Evolutionary conservation across 352 stramenopile genomes (phyloP).

Genomic region (Phytophthora syringae): DNA sequence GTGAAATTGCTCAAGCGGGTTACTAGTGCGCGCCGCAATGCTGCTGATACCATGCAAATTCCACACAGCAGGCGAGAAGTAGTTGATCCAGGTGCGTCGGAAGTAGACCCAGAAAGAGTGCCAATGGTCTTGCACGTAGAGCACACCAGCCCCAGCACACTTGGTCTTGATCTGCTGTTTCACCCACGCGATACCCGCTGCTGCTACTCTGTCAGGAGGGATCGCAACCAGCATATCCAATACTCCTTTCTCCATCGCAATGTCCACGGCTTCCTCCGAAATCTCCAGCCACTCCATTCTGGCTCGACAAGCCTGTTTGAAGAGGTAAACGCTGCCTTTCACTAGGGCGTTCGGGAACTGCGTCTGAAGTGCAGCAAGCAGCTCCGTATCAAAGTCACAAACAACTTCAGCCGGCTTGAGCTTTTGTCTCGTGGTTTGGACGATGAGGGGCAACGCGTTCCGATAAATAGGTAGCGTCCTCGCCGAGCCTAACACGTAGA

Average conservation of each 20-base stretch:
- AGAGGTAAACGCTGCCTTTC: conserved; percentile 7
- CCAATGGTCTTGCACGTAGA: conserved; percentile 21
- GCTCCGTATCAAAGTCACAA: conserved; percentile 8
- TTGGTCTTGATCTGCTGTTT: conserved; percentile 21
- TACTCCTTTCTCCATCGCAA: conserved; percentile 26
- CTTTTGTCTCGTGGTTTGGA: conserved; percentile 6
- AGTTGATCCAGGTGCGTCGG: conserved; percentile 17
- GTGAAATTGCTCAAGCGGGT: conserved; percentile 26
- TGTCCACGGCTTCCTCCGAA: conserved; percentile 15
- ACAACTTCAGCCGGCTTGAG: conserved; percentile 3
- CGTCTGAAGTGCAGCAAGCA: conserved; percentile 2
- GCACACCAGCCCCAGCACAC: conserved; percentile 9
- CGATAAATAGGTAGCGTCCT: conserved; percentile 4
- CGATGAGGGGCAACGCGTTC: not conserved
- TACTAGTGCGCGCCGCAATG: conserved; percentile 27
- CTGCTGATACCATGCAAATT: conserved; percentile 21
- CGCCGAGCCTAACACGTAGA: conserved; percentile 5
- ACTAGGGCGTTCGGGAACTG: conserved; percentile 11
- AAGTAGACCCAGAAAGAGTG: conserved; percentile 31
- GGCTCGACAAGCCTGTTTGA: conserved; percentile 14
- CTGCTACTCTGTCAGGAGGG: conserved; percentile 8
- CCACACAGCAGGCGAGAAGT: conserved; percentile 21
- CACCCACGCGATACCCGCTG: conserved; percentile 23
- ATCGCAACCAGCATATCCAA: conserved; percentile 25
- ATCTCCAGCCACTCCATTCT: conserved; percentile 24